Conservation (phyloP, 108 stramenopile genomes). For the Skeletonema tropicum region DNA sequence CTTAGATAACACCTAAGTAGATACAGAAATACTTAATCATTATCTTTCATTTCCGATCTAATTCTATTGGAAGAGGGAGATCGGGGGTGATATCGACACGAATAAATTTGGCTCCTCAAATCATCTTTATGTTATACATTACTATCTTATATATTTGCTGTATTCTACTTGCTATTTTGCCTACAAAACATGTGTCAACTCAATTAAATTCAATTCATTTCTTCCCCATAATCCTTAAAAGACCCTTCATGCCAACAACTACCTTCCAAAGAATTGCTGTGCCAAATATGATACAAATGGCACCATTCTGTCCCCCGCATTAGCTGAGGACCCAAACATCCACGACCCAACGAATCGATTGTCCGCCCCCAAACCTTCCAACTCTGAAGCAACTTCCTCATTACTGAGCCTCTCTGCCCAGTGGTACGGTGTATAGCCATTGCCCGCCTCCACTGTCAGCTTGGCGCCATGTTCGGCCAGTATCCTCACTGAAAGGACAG, state of each 20-base stretch:
- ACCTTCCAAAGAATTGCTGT: constrained; percentile 28
- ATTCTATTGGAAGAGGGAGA: too few species aligned
- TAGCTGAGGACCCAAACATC: constrained; percentile 43
- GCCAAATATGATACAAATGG: constrained; percentile 38
- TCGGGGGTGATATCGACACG: too few species aligned
- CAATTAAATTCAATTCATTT: not conserved
- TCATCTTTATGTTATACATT: not conserved
- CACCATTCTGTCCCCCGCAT: constrained; percentile 27
- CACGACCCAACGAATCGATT: constrained; percentile 48
- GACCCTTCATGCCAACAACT: not conserved
- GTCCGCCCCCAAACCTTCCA: constrained; percentile 57
- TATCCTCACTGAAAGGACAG: constrained; percentile 6
- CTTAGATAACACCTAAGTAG: too few species aligned
- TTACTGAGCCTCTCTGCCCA: constrained; percentile 81
- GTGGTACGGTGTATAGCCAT: constrained; percentile 81
- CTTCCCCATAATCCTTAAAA: not conserved
- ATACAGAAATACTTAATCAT: too few species aligned
- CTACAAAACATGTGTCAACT: not conserved
- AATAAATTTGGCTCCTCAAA: not conserved
- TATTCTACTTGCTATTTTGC: not conserved
- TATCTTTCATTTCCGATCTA: too few species aligned
- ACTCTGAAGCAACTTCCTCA: constrained; percentile 59
- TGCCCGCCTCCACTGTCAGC: constrained; percentile 72
- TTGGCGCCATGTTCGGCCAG: constrained; percentile 61
- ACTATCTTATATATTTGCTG: too few species aligned